Percentiles rank a stretch among this genome's conserved stretches.
Evolutionary conservation across 306 rosid species (phyloP).

Genomic region (Cicer pinnatifidum): DNA sequence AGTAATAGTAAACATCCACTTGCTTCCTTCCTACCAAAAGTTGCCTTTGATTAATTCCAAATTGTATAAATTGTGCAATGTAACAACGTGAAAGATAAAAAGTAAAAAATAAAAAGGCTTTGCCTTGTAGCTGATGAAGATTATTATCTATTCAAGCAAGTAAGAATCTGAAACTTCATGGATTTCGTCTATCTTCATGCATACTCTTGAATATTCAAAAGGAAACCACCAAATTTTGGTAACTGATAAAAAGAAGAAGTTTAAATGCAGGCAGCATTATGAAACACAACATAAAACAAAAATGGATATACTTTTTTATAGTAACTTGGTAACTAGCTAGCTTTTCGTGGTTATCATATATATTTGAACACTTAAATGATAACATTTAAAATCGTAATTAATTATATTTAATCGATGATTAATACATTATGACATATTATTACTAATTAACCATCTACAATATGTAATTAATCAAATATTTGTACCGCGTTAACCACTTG

Average conservation of each 20-base stretch:
- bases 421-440: too few relatives aligned
- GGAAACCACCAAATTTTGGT: constrained; percentile 1
- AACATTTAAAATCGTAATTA: too few relatives aligned
- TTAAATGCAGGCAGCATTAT: not conserved
- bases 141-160: not conserved
- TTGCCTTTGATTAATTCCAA: not conserved
- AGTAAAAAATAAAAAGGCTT: not conserved
- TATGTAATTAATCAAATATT: too few relatives aligned
- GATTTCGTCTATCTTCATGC: constrained; percentile 29
- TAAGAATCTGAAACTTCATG: constrained; percentile 16
- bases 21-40: too few relatives aligned
- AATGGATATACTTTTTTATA: not conserved
- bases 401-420: too few relatives aligned
- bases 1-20: too few relatives aligned
- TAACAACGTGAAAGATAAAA: not conserved
- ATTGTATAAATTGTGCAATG: not conserved
- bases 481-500: too few relatives aligned
- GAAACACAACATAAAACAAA: constrained; percentile 25
- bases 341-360: not conserved
- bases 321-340: not conserved
- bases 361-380: too few relatives aligned
- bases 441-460: too few relatives aligned
- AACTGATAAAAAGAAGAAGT: not conserved
- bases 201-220: constrained; percentile 27
- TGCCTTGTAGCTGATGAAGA: too few relatives aligned